phyloP scores from a whole-genome alignment of 2,329 filamentous ascomycete genomes.

The Colletotrichum siamense region DNA sequence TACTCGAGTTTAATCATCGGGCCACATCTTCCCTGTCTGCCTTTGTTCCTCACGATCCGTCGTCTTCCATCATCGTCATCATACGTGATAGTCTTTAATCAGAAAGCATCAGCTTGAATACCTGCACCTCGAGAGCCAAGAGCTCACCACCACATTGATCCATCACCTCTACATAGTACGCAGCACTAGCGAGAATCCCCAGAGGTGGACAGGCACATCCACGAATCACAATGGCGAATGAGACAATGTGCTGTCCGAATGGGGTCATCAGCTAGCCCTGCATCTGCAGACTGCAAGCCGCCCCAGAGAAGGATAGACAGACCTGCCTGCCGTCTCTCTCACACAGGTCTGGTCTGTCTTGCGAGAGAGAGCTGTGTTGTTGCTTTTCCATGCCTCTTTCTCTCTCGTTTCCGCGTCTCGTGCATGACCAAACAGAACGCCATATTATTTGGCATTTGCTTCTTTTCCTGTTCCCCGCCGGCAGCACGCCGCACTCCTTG shows the following conservation, averaged over 20 bases:
- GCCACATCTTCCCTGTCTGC: background rate
- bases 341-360: background rate
- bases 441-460: background rate
- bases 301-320: background rate
- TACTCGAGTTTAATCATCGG: background rate
- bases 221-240: background rate
- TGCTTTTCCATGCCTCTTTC: background rate
- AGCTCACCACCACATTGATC: background rate
- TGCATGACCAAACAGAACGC: background rate
- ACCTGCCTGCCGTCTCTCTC: background rate
- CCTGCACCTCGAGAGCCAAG: background rate
- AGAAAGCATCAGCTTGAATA: background rate
- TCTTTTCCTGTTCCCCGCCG: background rate
- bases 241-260: slow-evolving; percentile 8
- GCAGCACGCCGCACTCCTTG: background rate
- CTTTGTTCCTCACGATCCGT: background rate
- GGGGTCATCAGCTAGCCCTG: background rate
- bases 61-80: background rate
- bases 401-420: background rate
- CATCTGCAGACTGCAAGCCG: background rate
- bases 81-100: background rate
- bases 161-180: background rate
- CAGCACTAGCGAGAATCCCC: background rate
- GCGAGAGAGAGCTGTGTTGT: background rate
- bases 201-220: background rate